Base-by-base conservation (phyloP, 768 basidiomycete genomes). In the Leccinum ochraceum region DNA sequence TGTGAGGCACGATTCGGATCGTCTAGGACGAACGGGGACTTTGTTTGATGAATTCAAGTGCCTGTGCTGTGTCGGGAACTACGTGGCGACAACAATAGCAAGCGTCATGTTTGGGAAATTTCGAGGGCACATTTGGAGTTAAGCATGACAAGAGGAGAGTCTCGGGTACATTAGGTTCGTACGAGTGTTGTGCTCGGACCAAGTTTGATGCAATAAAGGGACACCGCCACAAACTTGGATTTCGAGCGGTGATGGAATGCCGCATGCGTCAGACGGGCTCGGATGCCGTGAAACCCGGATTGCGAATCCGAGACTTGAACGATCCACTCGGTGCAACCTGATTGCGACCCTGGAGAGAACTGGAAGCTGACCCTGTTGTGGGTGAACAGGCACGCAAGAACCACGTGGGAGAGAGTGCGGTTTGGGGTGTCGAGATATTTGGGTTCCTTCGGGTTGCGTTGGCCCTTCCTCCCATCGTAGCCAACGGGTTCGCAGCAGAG, bases 341-440 rank as follows among this genome's bases (percentile, higher is more conserved):
- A 62, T 20, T 59, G 32, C 53, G 57, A 63, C 34, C 68, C 66
- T 57, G 58, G 34, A 14, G 36, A 49, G 39, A 46, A 66, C 57
- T 60, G 56, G 63, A 44, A 24, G 44, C 28, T 39, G 57, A 63
- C 57, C 60, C 54, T 56, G 44, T 46, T 46, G 65, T 34, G 56
- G 48, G 70, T 70, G 73, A 50, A 60, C 66, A 72, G 64, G 56
- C 49, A 61, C 32, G 54, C 56, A 48, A 59, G 54, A 61, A 63
- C 62, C 65, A 74, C 64, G 71, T 62, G 73, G 51, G 71, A 71
- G 61, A 46, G 44, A 54, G 56, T 57, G 53, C 53, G 46, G 34
- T 54, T 30, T 53, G 50, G 61, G 61, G 54, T 70, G 64, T 70
- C 55, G 66, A 65, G 66, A 58, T 56, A 51, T 42, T 67, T 49